Base-by-base conservation (phyloP, 2,329 filamentous ascomycete species). In the Colletotrichum sp. region DNA sequence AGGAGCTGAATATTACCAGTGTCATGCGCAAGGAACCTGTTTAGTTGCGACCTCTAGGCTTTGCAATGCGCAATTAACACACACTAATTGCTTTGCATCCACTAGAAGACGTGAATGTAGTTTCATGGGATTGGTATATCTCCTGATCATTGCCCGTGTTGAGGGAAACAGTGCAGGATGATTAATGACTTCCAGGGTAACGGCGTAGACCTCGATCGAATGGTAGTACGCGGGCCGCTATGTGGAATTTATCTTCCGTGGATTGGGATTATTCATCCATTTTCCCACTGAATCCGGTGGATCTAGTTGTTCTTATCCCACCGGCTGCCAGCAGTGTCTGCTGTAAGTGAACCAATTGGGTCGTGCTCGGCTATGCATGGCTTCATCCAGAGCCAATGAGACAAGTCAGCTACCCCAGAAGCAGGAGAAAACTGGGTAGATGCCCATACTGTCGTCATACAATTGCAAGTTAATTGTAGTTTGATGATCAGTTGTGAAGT, bases 1-100 rank as follows among this genome's bases (percentile, higher is more conserved):
- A 49, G 18, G 8, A 49, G 9, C 39, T 49, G 9, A 49, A 49
- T n/a, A 10, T 44, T n/a, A n/a, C 8, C 16, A 10, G 18, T 49
- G 39, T n/a, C 39, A 12, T n/a, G 39, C 39, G 9, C 39, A n/a
- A 49, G 39, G 39, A 12, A 49, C 5, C 18, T 49, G 18, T n/a
- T n/a, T 10, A 49, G 9, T n/a, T 49, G 39, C 5, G 39, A 6
- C 18, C 39, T 49, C 18, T 9, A 4, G 18, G 39, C 39, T n/a
- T n/a, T 49, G 18, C 39, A 49, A 49, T 12, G 39, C 39, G 39
- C 39, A 49, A n/a, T 10, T n/a, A 0, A 1, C 9, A 44, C 18
- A 6, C 39, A n/a, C 39, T 6, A 10, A n/a, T 44, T n/a, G 9
- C 39, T 12, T 0, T 12, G 16, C 0, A n/a, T n/a, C 6, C 5